Conservation (phyloP, 2,329 filamentous ascomycete species). For the Aurifilum marmelostoma region DNA sequence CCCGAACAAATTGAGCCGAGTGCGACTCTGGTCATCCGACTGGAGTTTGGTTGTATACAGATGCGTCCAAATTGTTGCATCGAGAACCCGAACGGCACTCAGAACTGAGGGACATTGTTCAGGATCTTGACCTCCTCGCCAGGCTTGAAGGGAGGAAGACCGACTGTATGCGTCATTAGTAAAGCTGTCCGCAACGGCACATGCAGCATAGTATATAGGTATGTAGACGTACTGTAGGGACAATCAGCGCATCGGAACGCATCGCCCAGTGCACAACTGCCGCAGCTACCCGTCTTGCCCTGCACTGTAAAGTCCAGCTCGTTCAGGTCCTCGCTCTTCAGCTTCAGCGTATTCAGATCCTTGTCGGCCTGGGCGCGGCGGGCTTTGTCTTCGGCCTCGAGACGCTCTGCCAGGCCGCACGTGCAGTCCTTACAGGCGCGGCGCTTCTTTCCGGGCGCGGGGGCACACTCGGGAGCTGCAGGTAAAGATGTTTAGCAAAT, state of each 20-base stretch:
- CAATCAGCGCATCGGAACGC: constrained; percentile 76
- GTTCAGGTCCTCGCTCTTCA: constrained; percentile 76
- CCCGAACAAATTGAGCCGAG: background rate
- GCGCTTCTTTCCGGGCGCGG: constrained; percentile 84
- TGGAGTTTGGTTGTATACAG: background rate
- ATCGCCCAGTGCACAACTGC: constrained; percentile 91
- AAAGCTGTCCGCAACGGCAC: constrained; percentile 59
- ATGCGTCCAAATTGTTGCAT: background rate
- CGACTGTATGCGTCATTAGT: constrained; percentile 48
- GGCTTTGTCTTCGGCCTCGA: constrained; percentile 78
- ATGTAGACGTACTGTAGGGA: constrained; percentile 36
- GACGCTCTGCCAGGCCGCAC: constrained; percentile 83
- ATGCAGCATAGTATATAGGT: constrained; percentile 41
- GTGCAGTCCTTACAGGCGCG: constrained; percentile 98
- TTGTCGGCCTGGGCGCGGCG: constrained; percentile 39
- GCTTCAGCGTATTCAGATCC: constrained; percentile 58
- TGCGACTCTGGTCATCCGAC: background rate
- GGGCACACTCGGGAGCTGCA: constrained; percentile 79
- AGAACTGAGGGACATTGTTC: constrained; percentile 86
- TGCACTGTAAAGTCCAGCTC: constrained; percentile 98
- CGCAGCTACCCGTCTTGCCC: constrained; percentile 93
- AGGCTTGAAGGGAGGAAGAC: constrained; percentile 93
- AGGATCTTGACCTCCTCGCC: constrained; percentile 90
- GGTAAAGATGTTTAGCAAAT: constrained; percentile 33
- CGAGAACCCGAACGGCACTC: constrained; percentile 29